Evolutionary conservation across 2,329 filamentous ascomycete species (phyloP), one percentile per base, ranked within the genome.

Genomic region (Neocucurbitaria cava): DNA sequence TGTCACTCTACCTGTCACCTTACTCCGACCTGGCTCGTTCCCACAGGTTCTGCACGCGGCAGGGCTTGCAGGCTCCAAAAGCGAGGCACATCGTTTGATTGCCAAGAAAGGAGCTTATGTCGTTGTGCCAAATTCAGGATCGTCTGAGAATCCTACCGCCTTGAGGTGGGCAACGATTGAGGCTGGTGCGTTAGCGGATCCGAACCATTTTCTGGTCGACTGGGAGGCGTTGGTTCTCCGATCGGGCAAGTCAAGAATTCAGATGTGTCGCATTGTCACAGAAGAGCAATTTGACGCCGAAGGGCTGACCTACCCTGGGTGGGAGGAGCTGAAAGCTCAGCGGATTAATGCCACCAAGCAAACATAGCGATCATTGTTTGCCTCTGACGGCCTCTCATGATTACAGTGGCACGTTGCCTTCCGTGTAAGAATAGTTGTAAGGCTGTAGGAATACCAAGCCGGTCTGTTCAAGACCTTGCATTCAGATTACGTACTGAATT

Each of bases 111-210:
- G 84, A 18, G 83, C 84, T 2, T 89, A 89, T 65, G 81, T 91
- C 3, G 61, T 52, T 1, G 53, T 79, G 17, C 76, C 76, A 44
- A 76, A 58, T 74, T 82, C 49, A 76, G 86, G 74, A 66, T 72
- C 30, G 74, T 79, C 46, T 4, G 70, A 69, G 8, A 59, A 62
- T 1, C 68, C 69, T 2, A 61, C 63, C 0, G 82, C 79, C 15
- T 81, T 92, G 23, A 78, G 81, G 23, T 92, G 87, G 79, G 84
- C 82, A 8, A 82, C 83, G 1, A 82, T 91, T n/a, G 85, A 86
- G 68, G 75, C 82, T 20, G 87, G 85, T 82, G 83, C 79, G 61
- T 78, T 81, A 0, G 74, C 79, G 21, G 83, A 88, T 48, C 87
- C 86, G 0, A 68, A 79, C 53, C 83, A 85, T 50, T 89, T 79